These are phyloP conservation scores for Candida silvatica DNA, from an alignment of 805 yeast genomes.

Conservation along the genomic window DNA sequence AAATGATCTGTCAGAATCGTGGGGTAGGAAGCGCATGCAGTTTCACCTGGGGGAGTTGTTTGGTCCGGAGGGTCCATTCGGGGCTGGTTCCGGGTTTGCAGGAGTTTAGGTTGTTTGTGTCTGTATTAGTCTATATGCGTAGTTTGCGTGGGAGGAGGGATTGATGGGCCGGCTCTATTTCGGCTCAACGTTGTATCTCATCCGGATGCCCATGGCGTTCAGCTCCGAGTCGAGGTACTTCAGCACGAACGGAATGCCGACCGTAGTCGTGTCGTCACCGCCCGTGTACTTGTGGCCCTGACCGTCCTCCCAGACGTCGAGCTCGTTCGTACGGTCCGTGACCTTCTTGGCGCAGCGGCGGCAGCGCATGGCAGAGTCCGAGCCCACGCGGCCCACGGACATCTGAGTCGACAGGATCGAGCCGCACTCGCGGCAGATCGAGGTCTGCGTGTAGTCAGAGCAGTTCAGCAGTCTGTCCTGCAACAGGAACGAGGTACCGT, in stretches of 20 bases:
- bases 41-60: too few relatives aligned
- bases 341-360: conserved; percentile 80
- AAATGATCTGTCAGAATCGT: too few relatives aligned
- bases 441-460: conserved; percentile 88
- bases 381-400: conserved; percentile 86
- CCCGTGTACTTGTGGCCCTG: conserved; percentile 88
- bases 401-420: conserved; percentile 83
- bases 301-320: conserved; percentile 94
- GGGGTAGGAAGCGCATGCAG: too few relatives aligned
- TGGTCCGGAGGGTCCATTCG: too few relatives aligned
- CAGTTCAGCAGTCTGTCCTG: conserved; percentile 94
- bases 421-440: conserved; percentile 90
- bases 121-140: too few relatives aligned
- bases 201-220: conserved; percentile 94
- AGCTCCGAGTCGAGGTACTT: conserved; percentile 92
- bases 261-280: conserved; percentile 89
- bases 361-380: conserved; percentile 71
- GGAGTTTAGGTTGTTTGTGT: too few relatives aligned
- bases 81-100: too few relatives aligned
- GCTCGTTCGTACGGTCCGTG: conserved; percentile 30
- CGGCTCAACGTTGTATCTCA: conserved; percentile 83
- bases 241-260: conserved; percentile 94
- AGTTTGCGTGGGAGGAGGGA: too few relatives aligned
- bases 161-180: conserved; percentile 20
- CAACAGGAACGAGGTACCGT: conserved; percentile 90